Percentiles rank a stretch among this genome's conserved stretches.
These are phyloP conservation scores for Alternaria hordeiaustralica DNA, from an alignment of 2,329 filamentous ascomycete species.

Conservation along the genomic window DNA sequence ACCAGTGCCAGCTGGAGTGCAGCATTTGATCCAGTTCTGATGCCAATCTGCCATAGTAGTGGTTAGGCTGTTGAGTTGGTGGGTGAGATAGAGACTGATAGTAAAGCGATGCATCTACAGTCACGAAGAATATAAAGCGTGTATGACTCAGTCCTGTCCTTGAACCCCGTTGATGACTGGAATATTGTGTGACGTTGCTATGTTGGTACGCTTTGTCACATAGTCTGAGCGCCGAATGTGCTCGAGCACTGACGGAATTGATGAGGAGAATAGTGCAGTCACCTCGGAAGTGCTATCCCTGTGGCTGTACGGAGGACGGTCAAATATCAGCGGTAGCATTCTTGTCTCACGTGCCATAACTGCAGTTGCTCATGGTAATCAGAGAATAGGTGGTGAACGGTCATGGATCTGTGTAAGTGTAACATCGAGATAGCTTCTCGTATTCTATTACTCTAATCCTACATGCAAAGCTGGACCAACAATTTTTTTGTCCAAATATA, in stretches of 20 bases:
- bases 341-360: too few relatives aligned
- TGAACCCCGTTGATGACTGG: background rate
- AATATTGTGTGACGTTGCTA: background rate
- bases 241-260: background rate
- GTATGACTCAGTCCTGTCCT: background rate
- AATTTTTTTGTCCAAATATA: background rate
- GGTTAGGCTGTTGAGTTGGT: background rate
- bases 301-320: fast-evolving
- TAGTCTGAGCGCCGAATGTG: background rate
- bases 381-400: too few relatives aligned
- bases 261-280: too few relatives aligned
- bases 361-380: too few relatives aligned
- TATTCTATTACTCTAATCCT: background rate
- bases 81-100: background rate
- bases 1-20: background rate
- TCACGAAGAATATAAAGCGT: background rate
- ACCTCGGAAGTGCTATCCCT: too few relatives aligned
- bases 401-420: fast-evolving
- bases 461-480: background rate
- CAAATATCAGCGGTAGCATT: too few relatives aligned
- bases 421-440: background rate
- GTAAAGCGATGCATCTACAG: background rate
- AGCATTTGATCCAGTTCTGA: background rate
- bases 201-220: background rate
- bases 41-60: background rate